Base-by-base conservation (phyloP, 805 yeast genomes). In the Candida broadrunensis region DNA sequence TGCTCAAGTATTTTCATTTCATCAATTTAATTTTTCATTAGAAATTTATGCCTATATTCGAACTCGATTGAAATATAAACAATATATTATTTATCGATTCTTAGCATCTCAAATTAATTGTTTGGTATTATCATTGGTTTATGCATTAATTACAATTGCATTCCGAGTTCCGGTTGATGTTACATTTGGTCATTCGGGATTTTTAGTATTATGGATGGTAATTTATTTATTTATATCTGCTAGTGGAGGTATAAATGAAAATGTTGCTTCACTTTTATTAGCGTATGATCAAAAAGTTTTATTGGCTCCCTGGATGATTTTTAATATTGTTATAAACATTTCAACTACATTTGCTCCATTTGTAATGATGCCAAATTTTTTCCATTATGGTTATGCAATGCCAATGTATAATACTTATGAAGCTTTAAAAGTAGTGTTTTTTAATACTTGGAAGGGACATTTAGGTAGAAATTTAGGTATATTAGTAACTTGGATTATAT, bases 401-500 rank as follows among this genome's bases (percentile, higher is more conserved):
- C 71, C 70, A 3, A 61, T 65, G 65, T 55, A 46, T 45, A 61
- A 63, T 36, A 50, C 56, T 0, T 63, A 55, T 35, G 64, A 61
- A 37, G 54, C 59, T 1, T 49, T 61, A 39, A 60, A 55, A 42
- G 67, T 65, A 15, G 56, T 64, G 6, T 61, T 64, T 38, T 65
- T 63, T 36, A 39, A 64, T 40, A 61, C 67, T 2, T 60, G 60
- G 57, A 62, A 60, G 46, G 66, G 65, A 3, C 39, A 51, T 5
- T 39, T 64, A 38, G 70, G 67, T 1, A 52, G 63, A 25, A 52
- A 60, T 38, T 47, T 60, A 18, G 71, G 61, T 0, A 39, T 64
- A 1, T 43, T 63, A 44, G 53, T 51, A 2, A 51, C 47, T 1
- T 65, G 70, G 70, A 49, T 60, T 7, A 55, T 60, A 5, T 43